Evolutionary conservation across 106 monocot genomes (phyloP), one percentile per base, ranked within the genome.

Genomic region (Acorus calamus): DNA sequence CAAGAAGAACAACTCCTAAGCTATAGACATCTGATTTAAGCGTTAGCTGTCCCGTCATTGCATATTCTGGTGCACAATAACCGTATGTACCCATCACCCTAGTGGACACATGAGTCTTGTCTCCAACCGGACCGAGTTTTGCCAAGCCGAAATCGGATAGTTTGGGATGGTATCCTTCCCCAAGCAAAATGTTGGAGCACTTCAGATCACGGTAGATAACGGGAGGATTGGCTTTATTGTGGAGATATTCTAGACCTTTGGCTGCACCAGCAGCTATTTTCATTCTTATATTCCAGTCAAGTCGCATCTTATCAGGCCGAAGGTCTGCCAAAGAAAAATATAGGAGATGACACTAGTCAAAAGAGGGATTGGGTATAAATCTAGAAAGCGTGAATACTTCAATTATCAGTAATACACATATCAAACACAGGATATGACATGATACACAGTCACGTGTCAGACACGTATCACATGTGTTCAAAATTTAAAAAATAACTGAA

Each of bases 91-190:
- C 84, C 84, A 81, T 81, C n/a, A 81, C 77, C 42, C 77, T 70
- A 14, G 84, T 68, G 4, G 80, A 65, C 41, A 63, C 54, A 10
- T 58, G 52, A 0, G 51, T 12, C 3, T 69, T 76, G 13, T 75
- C 84, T 9, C 80, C 84, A 4, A 44, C 4, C 0, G 77, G 76
- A 8, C 74, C 73, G 4, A 81, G 81, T 60, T 85, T 85, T 5
- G 80, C 80, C 1, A 85, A 68, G 5, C 84, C 84, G 47, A 85
- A 85, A 57, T 85, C 84, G 0, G 84, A 85, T 44, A 85, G 80
- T 68, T 81, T 85, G 0, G 84, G 69, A 11, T 63, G 67, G 48
- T 63, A 68, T 2, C 58, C 66, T 11, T 78, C 55, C 5, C 76
- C 75, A 3, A 80, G 71, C 42, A 80, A 67, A 11, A 80, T 75